Evolutionary conservation across 2,329 filamentous ascomycete genomes (phyloP).

Genomic region (Fusarium sp.): DNA sequence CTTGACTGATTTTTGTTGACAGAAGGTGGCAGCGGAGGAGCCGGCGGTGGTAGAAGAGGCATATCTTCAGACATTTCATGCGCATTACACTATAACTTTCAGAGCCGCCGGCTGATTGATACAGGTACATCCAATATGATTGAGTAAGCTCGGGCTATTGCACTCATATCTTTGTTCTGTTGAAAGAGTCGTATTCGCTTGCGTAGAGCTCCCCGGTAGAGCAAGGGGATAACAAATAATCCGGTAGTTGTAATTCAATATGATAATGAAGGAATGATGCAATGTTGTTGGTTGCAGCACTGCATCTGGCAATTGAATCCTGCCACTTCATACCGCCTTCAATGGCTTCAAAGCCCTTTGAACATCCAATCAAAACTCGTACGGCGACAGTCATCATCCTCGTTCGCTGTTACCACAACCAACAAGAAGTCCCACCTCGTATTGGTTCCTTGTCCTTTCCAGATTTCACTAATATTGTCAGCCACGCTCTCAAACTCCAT

Average conservation of each 20-base stretch:
- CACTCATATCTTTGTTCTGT: not conserved
- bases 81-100: not conserved
- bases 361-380: no score
- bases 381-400: no score
- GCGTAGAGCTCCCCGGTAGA: no score
- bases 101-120: not conserved
- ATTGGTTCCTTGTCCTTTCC: no score
- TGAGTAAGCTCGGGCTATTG: fast-evolving
- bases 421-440: no score
- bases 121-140: not conserved
- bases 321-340: not conserved
- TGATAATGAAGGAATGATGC: not conserved
- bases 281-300: not conserved
- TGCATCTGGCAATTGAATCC: not conserved
- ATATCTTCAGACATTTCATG: not conserved
- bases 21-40: not conserved
- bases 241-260: not conserved
- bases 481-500: no score
- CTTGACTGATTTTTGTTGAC: fast-evolving
- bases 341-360: not conserved
- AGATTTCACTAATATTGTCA: no score
- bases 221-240: not conserved
- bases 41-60: not conserved
- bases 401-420: no score
- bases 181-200: no score